These are phyloP conservation scores for Comarum palustre DNA, from an alignment of 306 rosid genomes.

Conservation along the genomic window DNA sequence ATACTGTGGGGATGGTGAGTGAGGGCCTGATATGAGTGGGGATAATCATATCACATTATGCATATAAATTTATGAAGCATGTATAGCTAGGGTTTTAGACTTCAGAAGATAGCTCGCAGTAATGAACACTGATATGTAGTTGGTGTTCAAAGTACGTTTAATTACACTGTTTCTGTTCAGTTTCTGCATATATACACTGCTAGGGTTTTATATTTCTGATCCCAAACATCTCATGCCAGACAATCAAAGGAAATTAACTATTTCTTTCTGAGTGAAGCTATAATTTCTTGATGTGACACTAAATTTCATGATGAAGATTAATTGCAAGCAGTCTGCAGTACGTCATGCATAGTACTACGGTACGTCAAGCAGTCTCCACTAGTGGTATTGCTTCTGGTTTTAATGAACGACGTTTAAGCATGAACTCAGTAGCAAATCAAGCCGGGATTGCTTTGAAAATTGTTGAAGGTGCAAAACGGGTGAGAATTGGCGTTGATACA, in stretches of 20 bases:
- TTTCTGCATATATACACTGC: slow-evolving; percentile 4
- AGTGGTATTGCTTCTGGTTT: background rate
- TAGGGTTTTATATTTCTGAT: slow-evolving; percentile 3
- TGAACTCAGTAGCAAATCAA: background rate
- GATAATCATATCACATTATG: background rate
- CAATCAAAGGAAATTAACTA: background rate
- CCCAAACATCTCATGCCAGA: background rate
- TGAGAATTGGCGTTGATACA: background rate
- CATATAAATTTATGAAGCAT: background rate
- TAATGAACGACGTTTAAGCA: background rate
- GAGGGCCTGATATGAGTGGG: background rate
- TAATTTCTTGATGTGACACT: background rate
- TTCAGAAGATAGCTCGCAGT: slow-evolving; percentile 6
- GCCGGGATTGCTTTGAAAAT: background rate
- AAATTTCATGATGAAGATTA: background rate
- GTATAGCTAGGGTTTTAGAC: background rate
- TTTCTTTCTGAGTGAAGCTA: background rate
- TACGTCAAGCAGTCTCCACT: too few relatives aligned
- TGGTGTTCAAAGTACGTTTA: background rate
- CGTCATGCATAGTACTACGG: background rate
- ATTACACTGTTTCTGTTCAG: slow-evolving; percentile 3
- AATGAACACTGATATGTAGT: background rate
- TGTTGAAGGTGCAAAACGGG: background rate
- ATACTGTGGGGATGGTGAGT: background rate
- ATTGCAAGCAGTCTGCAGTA: background rate